Base-by-base conservation (phyloP, 1,284 basidiomycete genomes). In the Melampsora americana region DNA sequence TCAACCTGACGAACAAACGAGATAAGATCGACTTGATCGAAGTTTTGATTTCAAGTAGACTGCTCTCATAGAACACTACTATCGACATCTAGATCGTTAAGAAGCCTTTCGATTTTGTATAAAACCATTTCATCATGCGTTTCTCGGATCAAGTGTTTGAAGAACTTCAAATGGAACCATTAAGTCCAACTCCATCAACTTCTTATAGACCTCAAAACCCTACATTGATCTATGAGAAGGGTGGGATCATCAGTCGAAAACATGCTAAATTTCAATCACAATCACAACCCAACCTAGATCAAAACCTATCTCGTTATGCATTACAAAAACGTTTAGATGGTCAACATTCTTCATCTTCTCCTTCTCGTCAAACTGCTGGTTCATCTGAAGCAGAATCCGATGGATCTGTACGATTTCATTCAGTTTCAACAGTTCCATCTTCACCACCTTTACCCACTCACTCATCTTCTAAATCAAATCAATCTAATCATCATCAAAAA, bases 371-470 rank as follows among this genome's bases (percentile, higher is more conserved):
- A 59, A 26, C 30, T 50, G 56, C 14, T 30, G n/a, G n/a, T 59
- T 59, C 56, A 23, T 59, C 56, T 14, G 56, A 59, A 20, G 48
- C 66, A 6, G 30, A 56, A 32, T 32, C 23, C 11, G 48, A 56
- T 30, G 42, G n/a, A 11, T 35, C n/a, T 32, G 18, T 56, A 28
- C 66, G 20, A n/a, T 32, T n/a, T 56, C 44, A 32, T 53, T 70
- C 53, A 42, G 9, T 14, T 35, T 50, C 69, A 64, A 72, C 44
- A 26, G 23, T 20, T 32, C 69, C 59, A 35, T 70, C 56, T 28
- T 72, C 60, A 65, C 61, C 69, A 53, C 53, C 61, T 44, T 50
- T 30, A 4, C 44, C 48, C 26, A 48, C 14, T 12, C 30, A 32
- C 56, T 7, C 50, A n/a, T 26, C 46, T 20, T n/a, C 20, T 26